These are phyloP conservation scores for Kappamyces sp. DNA, from an alignment of 192 early-diverging fungal species.

Conservation along the genomic window DNA sequence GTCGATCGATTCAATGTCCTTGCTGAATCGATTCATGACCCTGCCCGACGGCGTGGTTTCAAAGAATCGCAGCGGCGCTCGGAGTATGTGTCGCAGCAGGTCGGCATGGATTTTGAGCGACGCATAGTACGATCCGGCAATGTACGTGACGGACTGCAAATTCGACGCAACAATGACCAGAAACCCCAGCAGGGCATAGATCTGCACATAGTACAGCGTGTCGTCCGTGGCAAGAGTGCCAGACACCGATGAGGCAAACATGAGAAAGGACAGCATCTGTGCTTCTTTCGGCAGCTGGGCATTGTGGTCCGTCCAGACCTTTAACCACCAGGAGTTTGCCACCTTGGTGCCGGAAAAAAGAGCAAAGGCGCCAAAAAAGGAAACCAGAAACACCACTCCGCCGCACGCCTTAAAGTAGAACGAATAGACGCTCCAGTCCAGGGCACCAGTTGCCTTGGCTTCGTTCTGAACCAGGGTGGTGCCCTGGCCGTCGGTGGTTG, in stretches of 20 bases:
- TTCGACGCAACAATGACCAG: background rate
- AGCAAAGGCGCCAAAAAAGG: slow-evolving; percentile 21
- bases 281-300: background rate
- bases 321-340: slow-evolving; percentile 36
- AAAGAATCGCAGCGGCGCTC: slow-evolving; percentile 53
- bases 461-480: slow-evolving; percentile 37
- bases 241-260: background rate
- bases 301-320: slow-evolving; percentile 32
- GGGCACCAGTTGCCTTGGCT: slow-evolving; percentile 32
- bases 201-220: background rate
- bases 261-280: background rate
- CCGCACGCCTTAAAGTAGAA: slow-evolving; percentile 39
- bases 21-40: slow-evolving; percentile 32
- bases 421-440: slow-evolving; percentile 31
- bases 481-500: slow-evolving; percentile 18
- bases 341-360: slow-evolving; percentile 19
- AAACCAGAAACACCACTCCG: slow-evolving; percentile 31
- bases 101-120: slow-evolving; percentile 11
- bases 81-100: slow-evolving; percentile 18
- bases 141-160: background rate
- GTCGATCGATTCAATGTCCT: slow-evolving; percentile 41
- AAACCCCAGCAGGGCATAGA: slow-evolving; percentile 12
- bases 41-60: slow-evolving; percentile 39
- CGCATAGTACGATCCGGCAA: slow-evolving; percentile 10
- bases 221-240: background rate